These are phyloP conservation scores for Penicillium crustosum DNA, from an alignment of 2,329 filamentous ascomycete genomes.

Conservation along the genomic window DNA sequence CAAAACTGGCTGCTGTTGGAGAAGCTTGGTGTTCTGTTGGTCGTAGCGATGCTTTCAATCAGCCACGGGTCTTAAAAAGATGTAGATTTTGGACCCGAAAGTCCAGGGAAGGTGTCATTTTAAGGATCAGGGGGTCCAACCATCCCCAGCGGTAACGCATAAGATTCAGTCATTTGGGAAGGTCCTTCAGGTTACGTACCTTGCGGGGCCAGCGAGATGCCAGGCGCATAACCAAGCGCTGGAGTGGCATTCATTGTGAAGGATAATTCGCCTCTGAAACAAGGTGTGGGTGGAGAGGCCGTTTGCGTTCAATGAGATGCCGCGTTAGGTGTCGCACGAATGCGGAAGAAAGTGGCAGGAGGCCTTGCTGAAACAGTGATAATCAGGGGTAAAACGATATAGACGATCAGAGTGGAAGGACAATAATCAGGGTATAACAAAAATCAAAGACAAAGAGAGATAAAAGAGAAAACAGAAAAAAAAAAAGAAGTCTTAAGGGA, in stretches of 20 bases:
- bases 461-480: slow-evolving; percentile 1
- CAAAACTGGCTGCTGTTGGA: slow-evolving; percentile 37
- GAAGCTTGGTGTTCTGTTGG: slow-evolving; percentile 34
- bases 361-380: slow-evolving; percentile 8
- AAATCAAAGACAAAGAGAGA: not conserved
- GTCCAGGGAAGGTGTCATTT: slow-evolving; percentile 1
- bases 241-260: slow-evolving; percentile 37
- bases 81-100: not conserved
- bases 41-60: not conserved
- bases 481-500: slow-evolving; percentile 7
- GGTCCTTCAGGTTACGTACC: slow-evolving; percentile 31
- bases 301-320: slow-evolving; percentile 12
- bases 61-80: slow-evolving; percentile 3
- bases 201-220: slow-evolving; percentile 34
- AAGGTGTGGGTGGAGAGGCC: slow-evolving; percentile 19
- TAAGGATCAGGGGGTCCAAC: slow-evolving; percentile 4
- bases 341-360: slow-evolving; percentile 9
- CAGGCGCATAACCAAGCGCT: slow-evolving; percentile 34
- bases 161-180: slow-evolving; percentile 12
- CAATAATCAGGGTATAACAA: not conserved
- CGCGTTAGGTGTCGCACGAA: slow-evolving; percentile 22
- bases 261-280: slow-evolving; percentile 22
- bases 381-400: not conserved
- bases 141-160: not conserved
- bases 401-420: not conserved